Evolutionary conservation across 345 rosid species (phyloP), one percentile per base, ranked within the genome.

Genomic region (Arabidopsis arenosa): DNA sequence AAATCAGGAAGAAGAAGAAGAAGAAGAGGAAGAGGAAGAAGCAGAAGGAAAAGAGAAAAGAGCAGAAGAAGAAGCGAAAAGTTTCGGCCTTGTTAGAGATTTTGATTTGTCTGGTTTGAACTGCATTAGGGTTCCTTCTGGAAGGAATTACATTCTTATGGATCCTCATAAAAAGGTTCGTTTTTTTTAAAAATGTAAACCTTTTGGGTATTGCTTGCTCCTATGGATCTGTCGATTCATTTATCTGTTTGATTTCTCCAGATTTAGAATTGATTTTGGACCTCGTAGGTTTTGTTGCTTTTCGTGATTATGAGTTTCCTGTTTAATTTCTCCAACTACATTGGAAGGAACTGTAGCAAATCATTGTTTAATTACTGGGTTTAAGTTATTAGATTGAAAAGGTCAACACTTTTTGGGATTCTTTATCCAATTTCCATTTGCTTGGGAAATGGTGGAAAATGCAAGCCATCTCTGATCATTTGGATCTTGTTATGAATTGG

Each of bases 101-200:
- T 83, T 85, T 54, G 86, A 93, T 80, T 21, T 82, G 21, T 85
- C 89, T 56, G 76, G 53, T 14, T 79, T 89, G 75, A 83, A 66
- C 61, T 48, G 6, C 69, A 80, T 93, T 83, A 82, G 80, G 76
- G 96, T 89, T 48, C 94, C 90, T n/a, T n/a, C n/a, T 41, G 83
- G 86, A 58, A 84, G 89, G 45, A 67, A 58, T 72, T 40, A 75
- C 81, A 54, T 74, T 63, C 63, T 70, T 21, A 94, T 94, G 97
- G 89, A 89, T 85, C 75, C 85, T 77, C 91, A 81, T 37, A 90
- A 83, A 79, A 90, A 94, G 96, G 98, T 90, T 59, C 11, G 10
- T 12, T 64, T 37, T 82, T 68, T 12, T 10, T 4, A n/a, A n/a
- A n/a, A n/a, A 9, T 6, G 6, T 0, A 47, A 47, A 9, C 18